Evolutionary conservation across 805 yeast species (phyloP).

Genomic region (Suhomyces kilbournensis): DNA sequence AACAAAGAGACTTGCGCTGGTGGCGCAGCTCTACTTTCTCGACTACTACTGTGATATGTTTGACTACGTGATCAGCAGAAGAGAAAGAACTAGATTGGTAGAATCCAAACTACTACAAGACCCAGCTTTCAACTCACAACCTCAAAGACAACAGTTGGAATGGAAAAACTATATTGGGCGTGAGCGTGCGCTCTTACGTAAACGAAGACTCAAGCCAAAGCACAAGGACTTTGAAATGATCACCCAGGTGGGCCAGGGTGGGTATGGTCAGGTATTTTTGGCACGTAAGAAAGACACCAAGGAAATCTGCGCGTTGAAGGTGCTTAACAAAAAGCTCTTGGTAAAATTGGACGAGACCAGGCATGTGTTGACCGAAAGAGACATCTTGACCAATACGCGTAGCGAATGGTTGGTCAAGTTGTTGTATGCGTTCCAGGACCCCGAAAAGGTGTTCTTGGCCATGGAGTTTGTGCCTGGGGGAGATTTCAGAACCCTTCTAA

Average conservation of each 20-base stretch:
- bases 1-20: constrained; percentile 82
- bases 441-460: constrained; percentile 85
- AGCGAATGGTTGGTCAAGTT: constrained; percentile 95
- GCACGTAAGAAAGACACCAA: constrained; percentile 92
- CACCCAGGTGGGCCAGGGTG: constrained; percentile 99
- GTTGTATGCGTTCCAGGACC: constrained; percentile 91
- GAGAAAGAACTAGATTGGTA: constrained; percentile 76
- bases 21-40: constrained; percentile 88
- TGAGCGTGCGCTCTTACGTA: constrained; percentile 81
- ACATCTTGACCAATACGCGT: constrained; percentile 91
- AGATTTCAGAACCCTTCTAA: constrained; percentile 89
- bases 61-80: constrained; percentile 84
- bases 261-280: constrained; percentile 97
- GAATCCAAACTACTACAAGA: constrained; percentile 53
- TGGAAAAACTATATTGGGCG: constrained; percentile 81
- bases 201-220: constrained; percentile 86
- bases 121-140: constrained; percentile 37
- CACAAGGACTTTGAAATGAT: constrained; percentile 94
- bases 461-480: constrained; percentile 99
- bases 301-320: constrained; percentile 93
- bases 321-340: constrained; percentile 80
- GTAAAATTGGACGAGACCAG: constrained; percentile 91
- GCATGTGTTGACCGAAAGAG: constrained; percentile 94
- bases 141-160: constrained; percentile 38
- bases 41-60: constrained; percentile 96